phyloP scores from a whole-genome alignment of 805 yeast genomes.

The Cyberlindnera amylophila region DNA sequence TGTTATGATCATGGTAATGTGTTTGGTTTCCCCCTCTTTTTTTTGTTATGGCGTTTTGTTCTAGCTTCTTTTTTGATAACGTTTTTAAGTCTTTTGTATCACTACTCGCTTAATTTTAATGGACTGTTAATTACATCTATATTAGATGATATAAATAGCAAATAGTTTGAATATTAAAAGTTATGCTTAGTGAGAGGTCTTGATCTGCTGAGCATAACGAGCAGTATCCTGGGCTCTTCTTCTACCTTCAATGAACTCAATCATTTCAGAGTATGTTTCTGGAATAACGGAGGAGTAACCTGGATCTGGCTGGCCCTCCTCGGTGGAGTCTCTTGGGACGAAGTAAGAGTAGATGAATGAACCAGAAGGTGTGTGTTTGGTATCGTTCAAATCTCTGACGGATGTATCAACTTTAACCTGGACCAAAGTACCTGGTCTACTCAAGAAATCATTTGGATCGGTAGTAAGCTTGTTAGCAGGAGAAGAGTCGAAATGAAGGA shows the following conservation, averaged over 20 bases:
- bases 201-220: slow-evolving; percentile 48
- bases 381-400: slow-evolving; percentile 64
- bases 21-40: neutral
- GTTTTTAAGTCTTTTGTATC: neutral
- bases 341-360: slow-evolving; percentile 86
- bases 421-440: slow-evolving; percentile 79
- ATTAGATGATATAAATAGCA: neutral
- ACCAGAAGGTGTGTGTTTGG: slow-evolving; percentile 68
- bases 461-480: slow-evolving; percentile 52
- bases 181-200: slow-evolving; percentile 13
- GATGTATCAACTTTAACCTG: slow-evolving; percentile 87
- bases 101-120: neutral
- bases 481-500: slow-evolving; percentile 49
- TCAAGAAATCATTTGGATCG: slow-evolving; percentile 53
- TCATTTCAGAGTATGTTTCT: slow-evolving; percentile 86
- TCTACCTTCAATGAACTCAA: slow-evolving; percentile 84
- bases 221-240: slow-evolving; percentile 87
- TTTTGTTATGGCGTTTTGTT: neutral
- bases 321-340: slow-evolving; percentile 58
- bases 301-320: slow-evolving; percentile 34
- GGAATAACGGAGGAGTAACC: slow-evolving; percentile 81
- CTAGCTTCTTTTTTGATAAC: neutral
- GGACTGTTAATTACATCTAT: slow-evolving; percentile 3
- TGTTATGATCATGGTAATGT: neutral
- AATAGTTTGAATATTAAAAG: neutral